Evolutionary conservation across 2,329 filamentous ascomycete species (phyloP).

Genomic region (Aspergillus persii): DNA sequence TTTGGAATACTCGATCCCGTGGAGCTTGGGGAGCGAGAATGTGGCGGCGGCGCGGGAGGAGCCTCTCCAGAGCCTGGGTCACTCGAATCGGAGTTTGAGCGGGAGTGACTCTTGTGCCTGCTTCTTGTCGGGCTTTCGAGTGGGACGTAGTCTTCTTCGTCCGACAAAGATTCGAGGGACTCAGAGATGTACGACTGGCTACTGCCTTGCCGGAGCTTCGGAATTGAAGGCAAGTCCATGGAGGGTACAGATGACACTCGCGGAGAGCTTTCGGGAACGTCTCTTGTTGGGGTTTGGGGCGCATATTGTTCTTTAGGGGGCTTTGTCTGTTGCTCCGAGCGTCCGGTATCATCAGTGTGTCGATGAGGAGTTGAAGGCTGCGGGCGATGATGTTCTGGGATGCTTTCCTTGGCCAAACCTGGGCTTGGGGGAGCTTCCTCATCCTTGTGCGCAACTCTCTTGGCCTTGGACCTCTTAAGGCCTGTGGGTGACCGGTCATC

Average conservation of each 20-base stretch:
- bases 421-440: conserved; percentile 30
- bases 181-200: conserved; percentile 34
- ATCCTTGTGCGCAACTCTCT: conserved; percentile 39
- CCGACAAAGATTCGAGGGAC: conserved; percentile 18
- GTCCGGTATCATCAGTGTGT: conserved; percentile 8
- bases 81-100: conserved; percentile 24
- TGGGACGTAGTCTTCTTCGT: conserved; percentile 31
- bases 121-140: conserved; percentile 26
- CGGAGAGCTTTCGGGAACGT: conserved; percentile 31
- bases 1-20: conserved; percentile 43
- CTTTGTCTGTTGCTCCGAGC: conserved; percentile 12
- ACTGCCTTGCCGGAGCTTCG: conserved; percentile 41
- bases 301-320: conserved; percentile 18
- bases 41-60: conserved; percentile 45
- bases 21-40: conserved; percentile 54
- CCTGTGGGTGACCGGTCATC: conserved; percentile 33
- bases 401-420: conserved; percentile 22
- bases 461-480: conserved; percentile 42
- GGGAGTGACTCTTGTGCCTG: conserved; percentile 22
- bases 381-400: conserved; percentile 18
- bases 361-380: conserved; percentile 10
- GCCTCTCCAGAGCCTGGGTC: conserved; percentile 28
- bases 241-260: conserved; percentile 50
- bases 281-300: conserved; percentile 26
- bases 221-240: conserved; percentile 44